These are phyloP conservation scores for Cryptosporidium andersoni DNA, from an alignment of 169 alveolate genomes.

Conservation along the genomic window DNA sequence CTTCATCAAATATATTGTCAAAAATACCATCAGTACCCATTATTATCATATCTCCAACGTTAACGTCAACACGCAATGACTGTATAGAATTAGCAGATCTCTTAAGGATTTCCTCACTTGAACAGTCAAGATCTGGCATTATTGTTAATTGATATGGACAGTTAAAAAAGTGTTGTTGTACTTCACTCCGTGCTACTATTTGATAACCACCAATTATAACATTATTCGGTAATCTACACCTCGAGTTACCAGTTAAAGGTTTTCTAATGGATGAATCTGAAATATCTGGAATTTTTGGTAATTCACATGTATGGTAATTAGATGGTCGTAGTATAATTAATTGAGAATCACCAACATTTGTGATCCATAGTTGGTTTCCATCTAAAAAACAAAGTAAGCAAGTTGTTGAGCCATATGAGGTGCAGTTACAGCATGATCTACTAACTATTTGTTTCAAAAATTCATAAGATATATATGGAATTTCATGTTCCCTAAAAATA, in stretches of 20 bases:
- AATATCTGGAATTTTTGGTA: conserved; percentile 57
- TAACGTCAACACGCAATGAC: conserved; percentile 74
- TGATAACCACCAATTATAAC: conserved; percentile 68
- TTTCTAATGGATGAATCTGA: conserved; percentile 32
- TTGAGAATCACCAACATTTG: conserved; percentile 78
- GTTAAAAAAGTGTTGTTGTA: conserved; percentile 82
- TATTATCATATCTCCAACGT: conserved; percentile 80
- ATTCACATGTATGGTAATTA: conserved; percentile 9
- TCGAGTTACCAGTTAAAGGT: conserved; percentile 60
- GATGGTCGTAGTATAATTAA: conserved; percentile 72
- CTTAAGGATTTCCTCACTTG: conserved; percentile 70
- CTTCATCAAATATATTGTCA: conserved; percentile 83
- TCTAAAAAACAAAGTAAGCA: conserved; percentile 77
- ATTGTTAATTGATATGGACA: conserved; percentile 83
- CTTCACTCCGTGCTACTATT: conserved; percentile 73
- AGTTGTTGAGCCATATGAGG: conserved; percentile 78
- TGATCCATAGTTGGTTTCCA: conserved; percentile 73
- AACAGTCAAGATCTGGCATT: conserved; percentile 78
- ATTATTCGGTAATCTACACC: conserved; percentile 45
- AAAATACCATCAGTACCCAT: conserved; percentile 85
- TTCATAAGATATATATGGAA: conserved; percentile 61
- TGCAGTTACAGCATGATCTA: conserved; percentile 74
- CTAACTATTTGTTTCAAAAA: conserved; percentile 71
- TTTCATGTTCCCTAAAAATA: conserved; percentile 34
- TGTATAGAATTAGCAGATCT: conserved; percentile 72